Conservation (phyloP, 2,329 filamentous ascomycete genomes). For the Teratosphaeria pseudoeucalypti region DNA sequence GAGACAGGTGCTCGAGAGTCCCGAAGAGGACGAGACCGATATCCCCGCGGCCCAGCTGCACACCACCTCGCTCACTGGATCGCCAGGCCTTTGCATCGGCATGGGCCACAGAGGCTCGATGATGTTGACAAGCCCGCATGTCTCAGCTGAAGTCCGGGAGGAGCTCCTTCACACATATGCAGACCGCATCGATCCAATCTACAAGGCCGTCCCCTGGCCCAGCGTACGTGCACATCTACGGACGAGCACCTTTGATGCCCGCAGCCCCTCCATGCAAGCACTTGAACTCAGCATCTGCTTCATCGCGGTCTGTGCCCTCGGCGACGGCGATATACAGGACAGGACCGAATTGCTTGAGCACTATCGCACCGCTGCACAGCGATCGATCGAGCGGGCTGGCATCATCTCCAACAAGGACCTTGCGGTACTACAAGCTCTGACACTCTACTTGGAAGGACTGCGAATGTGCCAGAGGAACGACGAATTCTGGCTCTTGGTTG, state of each 20-base stretch:
- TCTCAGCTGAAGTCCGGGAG: not conserved
- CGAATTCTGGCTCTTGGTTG: not conserved
- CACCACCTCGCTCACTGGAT: not conserved
- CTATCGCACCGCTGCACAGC: not conserved
- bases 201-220: not conserved
- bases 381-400: not conserved
- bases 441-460: not conserved
- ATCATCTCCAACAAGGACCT: not conserved
- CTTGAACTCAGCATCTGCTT: not conserved
- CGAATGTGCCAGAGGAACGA: not conserved
- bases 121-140: not conserved
- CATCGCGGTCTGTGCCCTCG: not conserved
- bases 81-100: not conserved
- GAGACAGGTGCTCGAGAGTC: not conserved
- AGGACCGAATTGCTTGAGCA: not conserved
- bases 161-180: not conserved
- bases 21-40: not conserved
- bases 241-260: not conserved
- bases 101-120: not conserved
- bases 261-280: not conserved
- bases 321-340: not conserved
- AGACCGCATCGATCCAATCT: not conserved
- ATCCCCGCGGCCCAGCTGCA: not conserved
- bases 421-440: not conserved
- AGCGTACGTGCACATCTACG: not conserved